Evolutionary conservation across 768 basidiomycete species (phyloP).

Genomic region (Xerocomus spinulosus): DNA sequence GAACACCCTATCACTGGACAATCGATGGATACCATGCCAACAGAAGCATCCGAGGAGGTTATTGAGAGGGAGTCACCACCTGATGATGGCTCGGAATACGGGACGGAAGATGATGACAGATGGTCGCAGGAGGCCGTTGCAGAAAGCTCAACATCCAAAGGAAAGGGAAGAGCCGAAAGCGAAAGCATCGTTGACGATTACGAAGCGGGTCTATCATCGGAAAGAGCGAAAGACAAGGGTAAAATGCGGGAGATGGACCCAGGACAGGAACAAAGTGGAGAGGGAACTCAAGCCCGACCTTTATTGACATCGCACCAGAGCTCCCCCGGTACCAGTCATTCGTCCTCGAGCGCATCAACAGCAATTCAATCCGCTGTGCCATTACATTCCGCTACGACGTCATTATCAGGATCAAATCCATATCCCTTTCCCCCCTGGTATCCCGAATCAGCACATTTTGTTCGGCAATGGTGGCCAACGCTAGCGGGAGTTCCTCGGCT

Average conservation of each 20-base stretch:
- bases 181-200: slow-evolving; percentile 13
- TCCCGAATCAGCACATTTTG: slow-evolving; percentile 71
- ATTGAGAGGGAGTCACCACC: background rate
- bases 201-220: slow-evolving; percentile 8
- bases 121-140: slow-evolving; percentile 18
- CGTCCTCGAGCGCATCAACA: slow-evolving; percentile 7
- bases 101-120: slow-evolving; percentile 19
- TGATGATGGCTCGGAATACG: slow-evolving; percentile 10
- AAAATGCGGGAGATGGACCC: slow-evolving; percentile 16
- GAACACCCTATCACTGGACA: slow-evolving; percentile 5
- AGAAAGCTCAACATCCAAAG: slow-evolving; percentile 21
- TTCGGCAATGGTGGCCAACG: slow-evolving; percentile 78
- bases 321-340: background rate
- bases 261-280: slow-evolving; percentile 10
- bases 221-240: slow-evolving; percentile 17
- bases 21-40: background rate
- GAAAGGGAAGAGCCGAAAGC: slow-evolving; percentile 21
- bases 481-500: slow-evolving; percentile 58
- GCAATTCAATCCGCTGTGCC: background rate
- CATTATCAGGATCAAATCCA: slow-evolving; percentile 42
- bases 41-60: background rate
- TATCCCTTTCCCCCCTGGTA: slow-evolving; percentile 67
- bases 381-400: background rate
- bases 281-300: slow-evolving; percentile 5
- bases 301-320: slow-evolving; percentile 12